Evolutionary conservation across 2,329 filamentous ascomycete species (phyloP).

Genomic region (Aspergillus sp.): DNA sequence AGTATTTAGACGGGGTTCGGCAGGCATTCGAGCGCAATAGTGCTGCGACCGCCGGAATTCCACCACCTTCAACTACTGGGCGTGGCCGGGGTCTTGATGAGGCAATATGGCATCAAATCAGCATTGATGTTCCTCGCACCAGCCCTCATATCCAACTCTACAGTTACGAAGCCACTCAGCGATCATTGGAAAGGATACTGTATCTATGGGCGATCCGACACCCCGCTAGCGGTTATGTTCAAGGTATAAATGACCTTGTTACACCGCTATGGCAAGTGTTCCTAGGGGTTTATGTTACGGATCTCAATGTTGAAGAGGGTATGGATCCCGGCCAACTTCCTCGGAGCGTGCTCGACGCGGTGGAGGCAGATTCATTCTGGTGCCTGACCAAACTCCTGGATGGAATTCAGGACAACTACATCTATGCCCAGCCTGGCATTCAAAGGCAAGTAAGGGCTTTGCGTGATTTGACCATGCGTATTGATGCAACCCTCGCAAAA

Average conservation of each 20-base stretch:
- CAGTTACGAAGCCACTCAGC: constrained; percentile 91
- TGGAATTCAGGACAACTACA: constrained; percentile 98
- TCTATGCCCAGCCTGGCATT: constrained; percentile 94
- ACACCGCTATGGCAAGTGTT: constrained; percentile 99
- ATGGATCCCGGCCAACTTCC: constrained; percentile 97
- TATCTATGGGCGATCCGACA: constrained; percentile 98
- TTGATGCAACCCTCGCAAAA: constrained; percentile 78
- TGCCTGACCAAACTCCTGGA: constrained; percentile 97
- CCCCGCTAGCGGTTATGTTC: constrained; percentile 95
- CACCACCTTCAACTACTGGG: constrained; percentile 46
- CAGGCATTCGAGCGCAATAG: constrained; percentile 62
- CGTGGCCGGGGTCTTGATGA: constrained; percentile 81
- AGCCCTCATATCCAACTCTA: constrained; percentile 96
- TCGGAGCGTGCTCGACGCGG: constrained; percentile 85
- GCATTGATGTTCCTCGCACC: constrained; percentile 93
- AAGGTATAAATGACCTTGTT: constrained; percentile 97
- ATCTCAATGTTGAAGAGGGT: constrained; percentile 83
- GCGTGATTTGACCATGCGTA: constrained; percentile 84
- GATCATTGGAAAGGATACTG: constrained; percentile 88
- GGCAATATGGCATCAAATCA: constrained; percentile 99
- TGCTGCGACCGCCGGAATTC: constrained; percentile 42
- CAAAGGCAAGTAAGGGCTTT: constrained; percentile 88
- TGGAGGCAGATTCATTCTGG: constrained; percentile 98
- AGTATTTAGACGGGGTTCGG: constrained; percentile 88
- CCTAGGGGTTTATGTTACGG: constrained; percentile 89